Conservation (phyloP, 306 rosid species). For the Luffa aegyptiaca region DNA sequence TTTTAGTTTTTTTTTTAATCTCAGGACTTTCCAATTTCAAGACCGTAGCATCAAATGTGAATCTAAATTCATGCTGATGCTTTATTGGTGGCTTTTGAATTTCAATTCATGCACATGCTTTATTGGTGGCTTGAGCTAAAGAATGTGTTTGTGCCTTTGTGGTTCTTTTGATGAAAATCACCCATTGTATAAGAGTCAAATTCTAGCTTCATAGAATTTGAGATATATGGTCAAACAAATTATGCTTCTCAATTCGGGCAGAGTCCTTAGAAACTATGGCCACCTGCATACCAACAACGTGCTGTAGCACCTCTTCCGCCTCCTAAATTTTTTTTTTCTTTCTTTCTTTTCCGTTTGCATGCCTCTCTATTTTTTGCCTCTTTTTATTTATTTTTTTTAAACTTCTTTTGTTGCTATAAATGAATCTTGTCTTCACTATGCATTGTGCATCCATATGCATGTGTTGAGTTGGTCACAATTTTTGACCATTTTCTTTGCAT, state of each 20-base stretch:
- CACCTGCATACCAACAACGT: constrained; percentile 36
- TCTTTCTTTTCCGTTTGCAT: no score
- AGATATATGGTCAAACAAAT: constrained; percentile 64
- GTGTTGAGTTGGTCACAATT: no score
- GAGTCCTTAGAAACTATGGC: constrained; percentile 32
- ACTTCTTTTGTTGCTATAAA: no score
- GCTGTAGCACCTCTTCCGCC: constrained; percentile 18
- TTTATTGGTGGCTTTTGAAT: neutral
- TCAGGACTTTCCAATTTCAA: neutral
- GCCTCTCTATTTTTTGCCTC: no score
- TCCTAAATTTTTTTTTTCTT: no score
- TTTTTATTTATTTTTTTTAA: no score
- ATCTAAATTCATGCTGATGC: neutral
- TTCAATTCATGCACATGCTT: neutral
- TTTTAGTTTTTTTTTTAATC: neutral
- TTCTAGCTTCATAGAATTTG: constrained; percentile 3
- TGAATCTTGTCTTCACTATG: no score
- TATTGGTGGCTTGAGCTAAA: constrained; percentile 7
- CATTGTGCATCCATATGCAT: no score
- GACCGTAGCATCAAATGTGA: neutral
- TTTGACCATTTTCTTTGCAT: no score
- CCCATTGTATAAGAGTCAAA: neutral
- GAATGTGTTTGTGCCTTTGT: constrained; percentile 16
- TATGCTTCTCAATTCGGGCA: constrained; percentile 31
- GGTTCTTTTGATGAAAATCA: neutral